A percentile compares a stretch with the other conserved stretches of the same genome.
phyloP scores from a whole-genome alignment of 371 early-diverging fungal species.

The Mortierella sp. region DNA sequence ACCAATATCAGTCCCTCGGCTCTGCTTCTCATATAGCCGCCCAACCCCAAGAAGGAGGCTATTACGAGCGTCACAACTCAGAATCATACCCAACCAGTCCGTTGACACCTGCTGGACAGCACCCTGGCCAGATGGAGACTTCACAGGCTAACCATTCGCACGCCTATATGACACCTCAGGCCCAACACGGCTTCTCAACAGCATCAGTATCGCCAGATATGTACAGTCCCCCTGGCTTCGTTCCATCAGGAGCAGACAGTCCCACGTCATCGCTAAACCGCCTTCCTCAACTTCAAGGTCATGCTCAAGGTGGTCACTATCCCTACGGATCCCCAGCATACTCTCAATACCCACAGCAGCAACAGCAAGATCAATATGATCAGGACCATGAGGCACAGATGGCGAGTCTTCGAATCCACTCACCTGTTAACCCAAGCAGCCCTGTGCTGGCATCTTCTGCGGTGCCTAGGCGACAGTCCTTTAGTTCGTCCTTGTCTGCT shows the following conservation, averaged over 20 bases:
- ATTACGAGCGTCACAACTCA: slow-evolving; percentile 29
- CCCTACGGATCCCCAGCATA: slow-evolving; percentile 26
- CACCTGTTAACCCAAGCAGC: slow-evolving; percentile 33
- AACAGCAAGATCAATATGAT: slow-evolving; percentile 22
- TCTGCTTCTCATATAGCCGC: slow-evolving; percentile 46
- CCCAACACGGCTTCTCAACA: slow-evolving; percentile 41
- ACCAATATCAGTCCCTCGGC: slow-evolving; percentile 44
- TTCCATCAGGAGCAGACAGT: slow-evolving; percentile 10
- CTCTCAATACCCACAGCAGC: slow-evolving; percentile 26
- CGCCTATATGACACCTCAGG: slow-evolving; percentile 28
- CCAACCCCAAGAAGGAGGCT: slow-evolving; percentile 24
- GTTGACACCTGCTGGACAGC: slow-evolving; percentile 23
- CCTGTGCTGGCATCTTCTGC: slow-evolving; percentile 5
- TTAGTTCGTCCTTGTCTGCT: slow-evolving; percentile 32
- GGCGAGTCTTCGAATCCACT: slow-evolving; percentile 39
- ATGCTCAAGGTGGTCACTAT: slow-evolving; percentile 25
- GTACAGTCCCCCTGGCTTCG: slow-evolving; percentile 44
- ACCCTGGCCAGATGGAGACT: slow-evolving; percentile 15
- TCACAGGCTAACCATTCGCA: slow-evolving; percentile 13
- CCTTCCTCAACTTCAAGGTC: slow-evolving; percentile 6
- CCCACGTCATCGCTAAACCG: slow-evolving; percentile 14
- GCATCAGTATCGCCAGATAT: slow-evolving; percentile 43
- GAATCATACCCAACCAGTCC: slow-evolving; percentile 46
- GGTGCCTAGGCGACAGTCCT: slow-evolving; percentile 32
- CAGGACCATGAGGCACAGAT: slow-evolving; percentile 35